Base-by-base conservation (phyloP, 345 rosid species). In the Lagerstroemia speciosa region DNA sequence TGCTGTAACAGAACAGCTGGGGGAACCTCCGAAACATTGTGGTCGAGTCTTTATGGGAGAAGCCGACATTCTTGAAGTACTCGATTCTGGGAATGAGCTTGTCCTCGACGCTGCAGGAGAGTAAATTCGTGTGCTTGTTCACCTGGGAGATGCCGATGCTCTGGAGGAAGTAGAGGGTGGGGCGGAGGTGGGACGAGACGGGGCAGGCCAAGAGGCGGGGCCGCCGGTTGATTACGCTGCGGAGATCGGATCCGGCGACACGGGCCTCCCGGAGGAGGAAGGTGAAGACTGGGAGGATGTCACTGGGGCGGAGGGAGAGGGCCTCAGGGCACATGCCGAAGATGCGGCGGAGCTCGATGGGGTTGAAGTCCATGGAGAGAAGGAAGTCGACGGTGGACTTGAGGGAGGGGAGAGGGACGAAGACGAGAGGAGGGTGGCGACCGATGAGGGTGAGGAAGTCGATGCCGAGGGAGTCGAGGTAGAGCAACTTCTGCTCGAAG, bases 231-330 rank as follows among this genome's bases (percentile, higher is more conserved):
- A 93, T 79, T 32, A 83, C 88, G 30, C 77, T 77, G 33, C 79
- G 85, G 58, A 93, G 67, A 66, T 82, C 83, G 61, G 79, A 81
- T 67, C 78, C 76, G 61, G 78, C 72, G 33, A 93, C 92, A 19
- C 77, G 71, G 32, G 80, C 96, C 77, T 93, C 98, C 0, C 96
- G 88, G 75, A 89, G 92, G 78, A 93, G 98, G 90, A 93, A 93
- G 43, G 98, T 83, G 83, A 89, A 84, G 80, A 84, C 74, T 1
- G 92, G 88, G 77, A 78, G 68, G 33, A 89, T 70, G 62, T 78
- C 65, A 53, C 84, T 50, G 43, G 84, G 71, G 4, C 70, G 74
- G 50, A 78, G 61, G 72, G 86, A 53, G 69, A 92, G 83, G 64
- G 89, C 69, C 78, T 84, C 86, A 0, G 92, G 98, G 66, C 96